Conservation (phyloP, 345 rosid genomes). For the Cochlearia excelsa region DNA sequence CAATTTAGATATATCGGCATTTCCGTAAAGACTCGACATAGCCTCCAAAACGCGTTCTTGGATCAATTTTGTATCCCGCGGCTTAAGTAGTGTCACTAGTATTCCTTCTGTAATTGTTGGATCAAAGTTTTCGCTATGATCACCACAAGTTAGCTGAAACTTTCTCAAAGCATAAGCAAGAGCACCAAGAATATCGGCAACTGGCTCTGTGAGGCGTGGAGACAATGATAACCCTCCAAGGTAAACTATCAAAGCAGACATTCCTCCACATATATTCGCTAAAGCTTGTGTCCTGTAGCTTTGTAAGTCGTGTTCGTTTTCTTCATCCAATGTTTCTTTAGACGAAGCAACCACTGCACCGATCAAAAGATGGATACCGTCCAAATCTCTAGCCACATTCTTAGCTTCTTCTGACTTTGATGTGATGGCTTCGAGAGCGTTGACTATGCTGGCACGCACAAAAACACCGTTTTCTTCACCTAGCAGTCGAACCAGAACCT, state of each 20-base stretch:
- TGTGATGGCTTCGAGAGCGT: constrained; percentile 79
- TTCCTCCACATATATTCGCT: constrained; percentile 77
- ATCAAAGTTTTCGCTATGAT: constrained; percentile 52
- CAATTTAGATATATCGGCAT: constrained; percentile 45
- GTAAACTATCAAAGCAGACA: constrained; percentile 58
- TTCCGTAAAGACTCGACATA: constrained; percentile 80
- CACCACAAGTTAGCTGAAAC: constrained; percentile 43
- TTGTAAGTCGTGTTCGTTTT: constrained; percentile 54
- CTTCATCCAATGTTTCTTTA: constrained; percentile 74
- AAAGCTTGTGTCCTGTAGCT: constrained; percentile 66
- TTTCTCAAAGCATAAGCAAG: constrained; percentile 82
- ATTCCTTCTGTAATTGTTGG: constrained; percentile 54
- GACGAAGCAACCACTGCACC: constrained; percentile 81
- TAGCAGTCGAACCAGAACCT: constrained; percentile 62
- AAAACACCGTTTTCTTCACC: constrained; percentile 50
- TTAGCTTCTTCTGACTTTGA: constrained; percentile 61
- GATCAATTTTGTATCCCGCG: constrained; percentile 58
- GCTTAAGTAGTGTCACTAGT: constrained; percentile 59
- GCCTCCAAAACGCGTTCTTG: constrained; percentile 89
- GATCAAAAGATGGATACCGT: constrained; percentile 63
- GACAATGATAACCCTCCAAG: constrained; percentile 69
- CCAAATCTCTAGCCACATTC: constrained; percentile 56
- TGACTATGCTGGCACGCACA: constrained; percentile 73
- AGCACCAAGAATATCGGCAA: constrained; percentile 75
- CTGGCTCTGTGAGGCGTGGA: constrained; percentile 67